Evolutionary conservation across 495 filamentous ascomycete genomes (phyloP).

Genomic region (Talaromyces adpressus): DNA sequence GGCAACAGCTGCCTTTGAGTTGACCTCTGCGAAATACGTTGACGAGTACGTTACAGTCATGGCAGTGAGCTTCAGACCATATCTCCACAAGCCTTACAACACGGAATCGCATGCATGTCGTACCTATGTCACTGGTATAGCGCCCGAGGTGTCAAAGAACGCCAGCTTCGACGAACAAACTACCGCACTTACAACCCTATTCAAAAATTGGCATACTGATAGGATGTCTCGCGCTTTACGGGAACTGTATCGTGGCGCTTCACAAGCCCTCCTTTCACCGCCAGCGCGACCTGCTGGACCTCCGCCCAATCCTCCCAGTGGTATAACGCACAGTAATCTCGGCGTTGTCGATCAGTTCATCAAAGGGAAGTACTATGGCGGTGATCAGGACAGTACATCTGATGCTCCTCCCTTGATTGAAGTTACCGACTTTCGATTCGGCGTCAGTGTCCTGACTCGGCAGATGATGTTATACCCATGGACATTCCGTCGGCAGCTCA

Average conservation of each 20-base stretch:
- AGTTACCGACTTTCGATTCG: constrained; percentile 13
- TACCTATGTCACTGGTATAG: constrained; percentile 12
- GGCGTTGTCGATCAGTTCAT: constrained; percentile 16
- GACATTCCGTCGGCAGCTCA: constrained; percentile 16
- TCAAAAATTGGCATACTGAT: constrained; percentile 11
- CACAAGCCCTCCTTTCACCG: constrained; percentile 9
- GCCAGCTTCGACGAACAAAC: constrained; percentile 10
- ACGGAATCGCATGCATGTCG: constrained; percentile 11
- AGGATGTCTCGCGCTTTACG: constrained; percentile 8
- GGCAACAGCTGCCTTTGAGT: constrained; percentile 9
- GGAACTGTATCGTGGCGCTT: constrained; percentile 8
- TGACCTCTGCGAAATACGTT: constrained; percentile 6
- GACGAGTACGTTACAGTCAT: constrained; percentile 13
- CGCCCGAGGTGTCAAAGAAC: constrained; percentile 8
- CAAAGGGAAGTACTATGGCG: constrained; percentile 4
- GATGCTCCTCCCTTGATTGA: neutral
- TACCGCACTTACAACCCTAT: constrained; percentile 2
- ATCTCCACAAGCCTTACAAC: constrained; percentile 12
- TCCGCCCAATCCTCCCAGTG: constrained; percentile 14
- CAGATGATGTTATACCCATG: constrained; percentile 17
- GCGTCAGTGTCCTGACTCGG: constrained; percentile 16
- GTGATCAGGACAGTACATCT: neutral
- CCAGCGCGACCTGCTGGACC: neutral
- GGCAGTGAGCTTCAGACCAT: constrained; percentile 12
- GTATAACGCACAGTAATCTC: constrained; percentile 15